Conservation (phyloP, 495 filamentous ascomycete genomes). For the Choiromyces venosus region DNA sequence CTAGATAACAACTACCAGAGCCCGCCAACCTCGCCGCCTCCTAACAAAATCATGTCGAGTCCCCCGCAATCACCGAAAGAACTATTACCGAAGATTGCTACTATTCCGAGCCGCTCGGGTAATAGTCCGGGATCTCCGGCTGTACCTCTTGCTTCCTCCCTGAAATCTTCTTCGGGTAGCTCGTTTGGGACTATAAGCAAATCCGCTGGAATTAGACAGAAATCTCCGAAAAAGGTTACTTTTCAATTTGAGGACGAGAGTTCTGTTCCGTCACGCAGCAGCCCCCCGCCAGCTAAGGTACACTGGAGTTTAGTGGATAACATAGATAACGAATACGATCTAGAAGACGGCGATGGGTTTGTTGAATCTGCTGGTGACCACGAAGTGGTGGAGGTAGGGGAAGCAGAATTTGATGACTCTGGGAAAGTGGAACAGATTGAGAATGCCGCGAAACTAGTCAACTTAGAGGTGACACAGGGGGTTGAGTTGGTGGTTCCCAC, state of each 20-base stretch:
- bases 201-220: constrained; percentile 29
- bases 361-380: constrained; percentile 24
- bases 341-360: constrained; percentile 26
- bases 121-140: constrained; percentile 28
- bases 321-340: constrained; percentile 2
- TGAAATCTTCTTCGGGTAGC: constrained; percentile 38
- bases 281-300: constrained; percentile 37
- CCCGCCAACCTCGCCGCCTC: constrained; percentile 13
- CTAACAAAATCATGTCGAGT: constrained; percentile 6
- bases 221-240: constrained; percentile 42
- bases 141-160: constrained; percentile 39
- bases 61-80: constrained; percentile 15
- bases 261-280: constrained; percentile 41
- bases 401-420: constrained; percentile 18
- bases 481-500: constrained; percentile 24
- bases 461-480: constrained; percentile 5
- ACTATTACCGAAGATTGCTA: constrained; percentile 22
- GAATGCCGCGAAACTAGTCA: constrained; percentile 4
- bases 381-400: constrained; percentile 14
- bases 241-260: constrained; percentile 42
- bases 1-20: constrained; percentile 35
- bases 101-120: constrained; percentile 22
- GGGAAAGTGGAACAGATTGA: constrained; percentile 32
- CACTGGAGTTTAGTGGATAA: constrained; percentile 28
- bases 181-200: constrained; percentile 34